Conservation (phyloP, 768 basidiomycete genomes). For the Rhizopogon vulgaris region DNA sequence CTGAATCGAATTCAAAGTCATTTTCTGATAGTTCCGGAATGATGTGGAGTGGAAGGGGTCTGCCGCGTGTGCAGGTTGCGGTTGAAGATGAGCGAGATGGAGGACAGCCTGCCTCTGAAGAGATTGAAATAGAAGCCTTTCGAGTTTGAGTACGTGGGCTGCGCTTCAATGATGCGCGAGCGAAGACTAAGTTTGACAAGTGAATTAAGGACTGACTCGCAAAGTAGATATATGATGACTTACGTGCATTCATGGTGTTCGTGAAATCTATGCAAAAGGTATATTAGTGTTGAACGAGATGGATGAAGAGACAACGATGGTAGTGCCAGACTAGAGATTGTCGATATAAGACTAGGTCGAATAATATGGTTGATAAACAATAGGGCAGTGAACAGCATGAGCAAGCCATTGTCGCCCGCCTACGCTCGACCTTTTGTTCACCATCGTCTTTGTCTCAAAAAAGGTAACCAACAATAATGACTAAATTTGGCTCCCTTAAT, state of each 20-base stretch:
- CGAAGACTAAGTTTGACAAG: conserved; percentile 11
- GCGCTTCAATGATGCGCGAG: conserved; percentile 21
- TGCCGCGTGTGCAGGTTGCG: conserved; percentile 8
- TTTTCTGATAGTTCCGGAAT: conserved; percentile 24
- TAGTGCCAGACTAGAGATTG: conserved; percentile 6
- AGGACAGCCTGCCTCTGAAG: conserved; percentile 3
- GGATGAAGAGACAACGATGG: conserved; percentile 1
- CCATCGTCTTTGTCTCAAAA: conserved; percentile 20
- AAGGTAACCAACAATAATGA: conserved; percentile 10
- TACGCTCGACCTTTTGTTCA: conserved; percentile 15
- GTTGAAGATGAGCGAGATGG: conserved; percentile 6
- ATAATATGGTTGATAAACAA: conserved; percentile 20
- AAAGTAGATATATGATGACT: not conserved
- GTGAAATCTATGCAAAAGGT: conserved; percentile 3
- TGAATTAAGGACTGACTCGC: not conserved
- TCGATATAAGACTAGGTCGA: not conserved
- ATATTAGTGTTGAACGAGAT: conserved; percentile 4
- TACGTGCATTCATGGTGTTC: conserved; percentile 19
- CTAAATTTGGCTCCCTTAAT: conserved; percentile 6
- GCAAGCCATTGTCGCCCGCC: conserved; percentile 5
- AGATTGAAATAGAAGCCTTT: conserved; percentile 12
- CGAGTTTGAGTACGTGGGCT: conserved; percentile 17
- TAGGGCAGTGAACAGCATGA: not conserved
- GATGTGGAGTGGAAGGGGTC: conserved; percentile 26
- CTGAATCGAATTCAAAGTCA: conserved; percentile 6